Evolutionary conservation across 2,329 filamentous ascomycete species (phyloP), one percentile per base, ranked within the genome.

Genomic region (Aspergillus clavatus): DNA sequence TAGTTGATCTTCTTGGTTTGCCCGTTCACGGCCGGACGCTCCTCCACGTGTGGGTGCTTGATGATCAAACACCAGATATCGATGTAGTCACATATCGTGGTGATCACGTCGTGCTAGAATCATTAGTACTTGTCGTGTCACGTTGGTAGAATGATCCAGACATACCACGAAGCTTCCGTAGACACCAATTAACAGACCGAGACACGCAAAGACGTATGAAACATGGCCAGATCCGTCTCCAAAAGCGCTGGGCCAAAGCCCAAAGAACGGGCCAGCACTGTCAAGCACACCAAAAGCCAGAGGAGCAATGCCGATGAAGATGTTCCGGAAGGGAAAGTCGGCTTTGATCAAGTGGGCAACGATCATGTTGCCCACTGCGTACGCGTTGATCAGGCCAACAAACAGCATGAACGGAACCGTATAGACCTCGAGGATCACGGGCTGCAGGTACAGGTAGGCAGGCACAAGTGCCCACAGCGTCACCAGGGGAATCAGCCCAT

Each of bases 51-150:
- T 0, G 81, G 81, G 59, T 97, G 84, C 79, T 98, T 98, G 72
- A 98, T 98, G 1, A 87, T 95, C 65, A 98, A 75, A 65, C 93
- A 98, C 89, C 89, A 97, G 56, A 98, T 98, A 65, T 98, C 93
- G 50, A 97, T 77, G 66, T 95, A 95, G 67, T 98, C 93, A 71
- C 93, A 98, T 58, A 98, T 97, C 23, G 89, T 94, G 48, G 93
- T 89, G 55, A 98, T 96, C 45, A 97, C 90, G 65, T 97, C 93
- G 24, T 95, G 69, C 74, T 77, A 45, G 18, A 33, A 51, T 53
- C 31, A 51, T 38, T 16, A 19, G 18, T 23, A 10, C 19, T 10
- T 12, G 24, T 43, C 1, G 16, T 38, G 10, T 16, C 7, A 8
- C 31, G 10, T 12, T 7, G 19, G 3, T 35, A 14, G 16, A 5